Evolutionary conservation across 306 rosid genomes (phyloP).

Genomic region (Prunus padus): DNA sequence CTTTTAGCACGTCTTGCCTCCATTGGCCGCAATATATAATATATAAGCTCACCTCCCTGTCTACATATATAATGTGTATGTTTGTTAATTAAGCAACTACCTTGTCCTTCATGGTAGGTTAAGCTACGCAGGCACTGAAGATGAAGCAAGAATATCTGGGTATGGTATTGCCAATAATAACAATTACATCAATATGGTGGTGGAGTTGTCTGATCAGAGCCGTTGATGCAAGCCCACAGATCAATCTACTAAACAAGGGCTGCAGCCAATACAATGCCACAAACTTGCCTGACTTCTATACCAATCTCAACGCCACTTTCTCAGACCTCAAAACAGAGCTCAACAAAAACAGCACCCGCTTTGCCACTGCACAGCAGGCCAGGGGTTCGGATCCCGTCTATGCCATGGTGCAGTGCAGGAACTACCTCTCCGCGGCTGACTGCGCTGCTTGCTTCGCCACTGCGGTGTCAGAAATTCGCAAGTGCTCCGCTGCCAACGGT

Average conservation of each 20-base stretch:
- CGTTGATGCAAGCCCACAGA: slow-evolving; percentile 44
- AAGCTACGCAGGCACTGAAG: not conserved
- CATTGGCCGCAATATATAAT: not conserved
- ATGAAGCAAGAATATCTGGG: not conserved
- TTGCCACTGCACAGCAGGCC: slow-evolving; percentile 44
- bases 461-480: slow-evolving; percentile 50
- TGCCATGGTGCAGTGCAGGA: slow-evolving; percentile 60
- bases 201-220: slow-evolving; percentile 14
- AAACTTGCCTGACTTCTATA: slow-evolving; percentile 34
- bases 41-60: not conserved
- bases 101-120: not conserved
- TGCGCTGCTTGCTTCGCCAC: slow-evolving; percentile 44
- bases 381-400: slow-evolving; percentile 42
- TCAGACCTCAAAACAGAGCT: slow-evolving; percentile 30
- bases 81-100: not conserved
- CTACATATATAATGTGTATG: not conserved
- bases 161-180: not conserved
- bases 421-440: slow-evolving; percentile 52
- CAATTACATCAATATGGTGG: slow-evolving; percentile 2
- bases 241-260: slow-evolving; percentile 44
- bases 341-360: slow-evolving; percentile 25
- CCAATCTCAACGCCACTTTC: slow-evolving; percentile 52
- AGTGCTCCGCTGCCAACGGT: slow-evolving; percentile 70
- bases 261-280: slow-evolving; percentile 67
- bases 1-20: not conserved